Percentiles rank a stretch among this genome's conserved stretches.
These are phyloP conservation scores for Coemansia brasiliensis DNA, from an alignment of 192 early-diverging fungal genomes.

Conservation along the genomic window DNA sequence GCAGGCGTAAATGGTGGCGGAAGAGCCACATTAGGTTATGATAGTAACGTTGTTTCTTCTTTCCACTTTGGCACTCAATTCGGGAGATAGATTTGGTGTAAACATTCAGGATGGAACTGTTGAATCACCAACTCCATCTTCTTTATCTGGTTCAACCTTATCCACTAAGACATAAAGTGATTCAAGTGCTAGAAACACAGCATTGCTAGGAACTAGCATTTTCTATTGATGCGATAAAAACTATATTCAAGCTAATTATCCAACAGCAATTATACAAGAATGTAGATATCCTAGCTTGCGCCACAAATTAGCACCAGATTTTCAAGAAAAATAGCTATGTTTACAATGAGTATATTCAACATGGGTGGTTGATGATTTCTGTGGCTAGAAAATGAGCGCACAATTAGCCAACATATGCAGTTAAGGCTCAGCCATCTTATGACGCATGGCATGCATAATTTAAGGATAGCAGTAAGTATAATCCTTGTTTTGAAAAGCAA, in stretches of 20 bases:
- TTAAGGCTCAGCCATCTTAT: not conserved
- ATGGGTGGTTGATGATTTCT: no score
- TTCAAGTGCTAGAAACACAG: no score
- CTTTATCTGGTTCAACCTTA: not conserved
- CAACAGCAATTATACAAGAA: no score
- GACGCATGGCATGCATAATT: not conserved
- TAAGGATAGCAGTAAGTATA: not conserved
- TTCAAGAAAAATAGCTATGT: no score
- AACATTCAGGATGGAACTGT: slow-evolving; percentile 20
- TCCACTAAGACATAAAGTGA: not conserved
- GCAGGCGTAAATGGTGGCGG: slow-evolving; percentile 13
- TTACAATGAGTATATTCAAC: no score
- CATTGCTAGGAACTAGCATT: no score
- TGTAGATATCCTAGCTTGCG: no score
- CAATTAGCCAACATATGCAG: no score
- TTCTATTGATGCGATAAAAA: no score
- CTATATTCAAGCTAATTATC: no score
- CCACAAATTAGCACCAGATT: no score
- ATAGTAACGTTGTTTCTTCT: slow-evolving; percentile 25
- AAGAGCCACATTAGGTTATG: slow-evolving; percentile 13
- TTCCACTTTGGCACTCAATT: slow-evolving; percentile 9
- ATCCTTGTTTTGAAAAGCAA: not conserved
- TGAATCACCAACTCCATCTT: not conserved
- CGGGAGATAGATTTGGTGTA: slow-evolving; percentile 13
- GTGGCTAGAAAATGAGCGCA: no score